Evolutionary conservation across 805 yeast species (phyloP).

Genomic region (Sugiyamaella lignohabitans): DNA sequence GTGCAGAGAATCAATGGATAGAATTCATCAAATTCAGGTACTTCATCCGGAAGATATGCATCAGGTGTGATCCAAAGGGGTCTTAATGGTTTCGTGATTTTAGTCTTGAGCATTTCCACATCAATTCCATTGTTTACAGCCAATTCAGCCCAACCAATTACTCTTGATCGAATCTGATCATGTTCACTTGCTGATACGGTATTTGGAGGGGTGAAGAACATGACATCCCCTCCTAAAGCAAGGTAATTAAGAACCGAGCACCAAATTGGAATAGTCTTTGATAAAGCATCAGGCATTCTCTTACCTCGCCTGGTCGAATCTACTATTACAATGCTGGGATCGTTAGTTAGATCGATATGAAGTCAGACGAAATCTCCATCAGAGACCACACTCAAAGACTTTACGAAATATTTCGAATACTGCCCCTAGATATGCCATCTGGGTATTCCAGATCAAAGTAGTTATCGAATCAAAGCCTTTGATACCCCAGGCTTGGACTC

Average conservation of each 20-base stretch:
- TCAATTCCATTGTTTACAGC: conserved; percentile 39
- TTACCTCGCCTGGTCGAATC: conserved; percentile 88
- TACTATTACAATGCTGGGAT: conserved; percentile 42
- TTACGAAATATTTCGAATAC: no score
- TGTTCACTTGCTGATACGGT: conserved; percentile 54
- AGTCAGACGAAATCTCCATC: background rate
- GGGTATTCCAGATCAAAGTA: no score
- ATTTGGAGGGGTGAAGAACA: conserved; percentile 44
- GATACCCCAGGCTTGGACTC: background rate
- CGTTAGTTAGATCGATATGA: background rate
- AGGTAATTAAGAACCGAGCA: conserved; percentile 66
- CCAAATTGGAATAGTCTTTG: conserved; percentile 90
- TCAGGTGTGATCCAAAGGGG: conserved; percentile 71
- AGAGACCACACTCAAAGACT: background rate
- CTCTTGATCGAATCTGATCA: conserved; percentile 39
- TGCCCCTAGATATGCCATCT: background rate
- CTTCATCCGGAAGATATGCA: conserved; percentile 31
- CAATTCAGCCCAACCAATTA: conserved; percentile 45
- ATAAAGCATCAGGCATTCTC: conserved; percentile 75
- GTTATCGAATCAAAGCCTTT: no score
- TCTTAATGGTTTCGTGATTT: conserved; percentile 47
- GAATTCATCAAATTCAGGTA: conserved; percentile 32
- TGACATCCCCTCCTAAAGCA: conserved; percentile 36
- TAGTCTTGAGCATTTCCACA: conserved; percentile 29
- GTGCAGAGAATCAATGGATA: conserved; percentile 49